Percentiles rank a stretch among this genome's conserved stretches.
Evolutionary conservation across 1,284 basidiomycete species (phyloP).

Genomic region (Fomitiporia mediterranea): DNA sequence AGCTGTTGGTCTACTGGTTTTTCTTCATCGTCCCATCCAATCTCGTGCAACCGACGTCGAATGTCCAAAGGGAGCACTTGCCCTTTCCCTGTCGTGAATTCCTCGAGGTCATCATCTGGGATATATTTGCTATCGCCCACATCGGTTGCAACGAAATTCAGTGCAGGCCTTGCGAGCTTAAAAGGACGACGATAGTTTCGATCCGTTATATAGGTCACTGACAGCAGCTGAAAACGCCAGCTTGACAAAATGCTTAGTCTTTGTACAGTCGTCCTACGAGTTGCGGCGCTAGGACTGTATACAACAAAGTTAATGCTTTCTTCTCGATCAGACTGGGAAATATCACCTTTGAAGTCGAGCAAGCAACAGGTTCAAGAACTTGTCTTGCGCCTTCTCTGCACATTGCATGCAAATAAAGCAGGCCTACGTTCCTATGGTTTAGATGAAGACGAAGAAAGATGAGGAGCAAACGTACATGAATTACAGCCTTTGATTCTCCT

Average conservation of each 20-base stretch:
- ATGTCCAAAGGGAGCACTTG: slow-evolving; percentile 54
- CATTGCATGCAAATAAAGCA: slow-evolving; percentile 69
- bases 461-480: slow-evolving; percentile 41
- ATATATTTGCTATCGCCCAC: slow-evolving; percentile 58
- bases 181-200: slow-evolving; percentile 57
- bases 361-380: slow-evolving; percentile 35
- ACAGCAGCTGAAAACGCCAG: slow-evolving; percentile 62
- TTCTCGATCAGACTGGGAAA: background rate
- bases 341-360: slow-evolving; percentile 5
- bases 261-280: slow-evolving; percentile 46
- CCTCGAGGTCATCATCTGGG: slow-evolving; percentile 47
- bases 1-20: slow-evolving; percentile 48
- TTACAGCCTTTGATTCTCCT: slow-evolving; percentile 38
- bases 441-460: background rate
- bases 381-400: slow-evolving; percentile 53
- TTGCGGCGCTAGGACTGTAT: slow-evolving; percentile 41
- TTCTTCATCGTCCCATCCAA: slow-evolving; percentile 65
- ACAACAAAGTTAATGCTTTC: background rate
- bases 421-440: slow-evolving; percentile 36
- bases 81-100: slow-evolving; percentile 40
- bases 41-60: slow-evolving; percentile 57
- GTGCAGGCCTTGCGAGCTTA: slow-evolving; percentile 56
- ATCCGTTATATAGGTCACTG: slow-evolving; percentile 56
- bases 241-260: slow-evolving; percentile 51
- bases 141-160: slow-evolving; percentile 66